These are phyloP conservation scores for Fusarium nematophilum DNA, from an alignment of 2,329 filamentous ascomycete genomes.

Conservation along the genomic window DNA sequence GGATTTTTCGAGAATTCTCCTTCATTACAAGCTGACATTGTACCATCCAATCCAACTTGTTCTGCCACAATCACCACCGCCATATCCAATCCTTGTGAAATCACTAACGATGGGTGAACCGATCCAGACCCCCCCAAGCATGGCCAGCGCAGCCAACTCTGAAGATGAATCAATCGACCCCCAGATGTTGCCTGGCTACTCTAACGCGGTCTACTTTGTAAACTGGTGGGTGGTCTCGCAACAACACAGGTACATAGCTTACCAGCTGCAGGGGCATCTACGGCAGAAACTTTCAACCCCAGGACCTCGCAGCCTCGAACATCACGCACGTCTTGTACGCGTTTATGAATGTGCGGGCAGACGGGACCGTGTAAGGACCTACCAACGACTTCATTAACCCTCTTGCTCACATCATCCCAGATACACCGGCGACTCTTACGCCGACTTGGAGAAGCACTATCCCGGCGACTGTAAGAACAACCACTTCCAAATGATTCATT, in stretches of 20 bases:
- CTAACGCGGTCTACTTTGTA: constrained; percentile 30
- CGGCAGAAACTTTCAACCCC: constrained; percentile 76
- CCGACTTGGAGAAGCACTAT: constrained; percentile 36
- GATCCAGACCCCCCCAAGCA: too few relatives aligned
- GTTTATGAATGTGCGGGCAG: constrained; percentile 79
- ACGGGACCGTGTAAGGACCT: constrained; percentile 73
- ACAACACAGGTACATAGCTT: not conserved
- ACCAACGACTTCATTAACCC: rapidly evolving
- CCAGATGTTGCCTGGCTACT: not conserved
- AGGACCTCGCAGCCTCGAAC: constrained; percentile 74
- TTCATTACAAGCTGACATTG: too few relatives aligned
- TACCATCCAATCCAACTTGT: too few relatives aligned
- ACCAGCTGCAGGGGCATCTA: constrained; percentile 71
- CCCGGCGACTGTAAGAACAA: constrained; percentile 25
- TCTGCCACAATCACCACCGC: too few relatives aligned
- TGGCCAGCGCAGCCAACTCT: too few relatives aligned
- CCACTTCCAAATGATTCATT: not conserved
- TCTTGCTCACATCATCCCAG: not conserved
- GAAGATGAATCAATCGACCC: too few relatives aligned
- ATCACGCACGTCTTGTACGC: constrained; percentile 82
- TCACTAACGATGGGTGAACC: too few relatives aligned
- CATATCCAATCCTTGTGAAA: too few relatives aligned
- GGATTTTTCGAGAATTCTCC: too few relatives aligned
- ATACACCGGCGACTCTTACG: constrained; percentile 30
- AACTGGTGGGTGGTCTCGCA: constrained; percentile 20